phyloP scores from a whole-genome alignment of 768 basidiomycete genomes.

The Boletus vinaceobasis region DNA sequence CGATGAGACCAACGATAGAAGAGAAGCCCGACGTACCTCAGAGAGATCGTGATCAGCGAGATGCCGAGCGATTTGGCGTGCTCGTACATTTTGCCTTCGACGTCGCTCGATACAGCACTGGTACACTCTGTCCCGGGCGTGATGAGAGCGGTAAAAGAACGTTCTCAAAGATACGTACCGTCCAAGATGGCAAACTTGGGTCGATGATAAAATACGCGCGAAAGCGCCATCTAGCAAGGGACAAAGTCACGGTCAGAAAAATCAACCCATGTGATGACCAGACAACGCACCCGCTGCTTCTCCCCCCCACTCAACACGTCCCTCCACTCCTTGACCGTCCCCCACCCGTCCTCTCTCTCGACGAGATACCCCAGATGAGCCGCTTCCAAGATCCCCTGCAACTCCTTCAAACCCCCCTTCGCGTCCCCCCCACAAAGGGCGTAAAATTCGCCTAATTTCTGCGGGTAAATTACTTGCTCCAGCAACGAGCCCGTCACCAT shows the following conservation, averaged over 20 bases:
- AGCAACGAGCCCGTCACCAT: constrained; percentile 84
- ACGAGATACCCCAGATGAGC: constrained; percentile 86
- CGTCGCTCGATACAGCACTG: constrained; percentile 92
- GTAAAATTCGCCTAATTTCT: constrained; percentile 62
- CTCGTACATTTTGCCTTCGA: constrained; percentile 95
- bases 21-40: constrained; percentile 49
- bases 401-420: constrained; percentile 55
- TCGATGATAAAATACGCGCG: constrained; percentile 85
- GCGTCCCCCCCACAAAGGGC: constrained; percentile 49
- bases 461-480: constrained; percentile 93
- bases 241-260: neutral
- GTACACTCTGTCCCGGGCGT: constrained; percentile 68
- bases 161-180: constrained; percentile 45
- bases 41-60: constrained; percentile 89
- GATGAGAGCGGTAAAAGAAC: neutral
- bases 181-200: constrained; percentile 84
- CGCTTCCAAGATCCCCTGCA: constrained; percentile 73
- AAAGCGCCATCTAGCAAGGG: constrained; percentile 72
- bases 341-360: constrained; percentile 85
- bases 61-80: constrained; percentile 85
- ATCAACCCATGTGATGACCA: neutral
- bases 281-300: constrained; percentile 70
- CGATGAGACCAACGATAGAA: neutral
- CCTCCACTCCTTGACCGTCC: constrained; percentile 90
- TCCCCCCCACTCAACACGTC: constrained; percentile 95